Conservation (phyloP, 1,284 basidiomycete species). For the Wallemia ichthyophaga region DNA sequence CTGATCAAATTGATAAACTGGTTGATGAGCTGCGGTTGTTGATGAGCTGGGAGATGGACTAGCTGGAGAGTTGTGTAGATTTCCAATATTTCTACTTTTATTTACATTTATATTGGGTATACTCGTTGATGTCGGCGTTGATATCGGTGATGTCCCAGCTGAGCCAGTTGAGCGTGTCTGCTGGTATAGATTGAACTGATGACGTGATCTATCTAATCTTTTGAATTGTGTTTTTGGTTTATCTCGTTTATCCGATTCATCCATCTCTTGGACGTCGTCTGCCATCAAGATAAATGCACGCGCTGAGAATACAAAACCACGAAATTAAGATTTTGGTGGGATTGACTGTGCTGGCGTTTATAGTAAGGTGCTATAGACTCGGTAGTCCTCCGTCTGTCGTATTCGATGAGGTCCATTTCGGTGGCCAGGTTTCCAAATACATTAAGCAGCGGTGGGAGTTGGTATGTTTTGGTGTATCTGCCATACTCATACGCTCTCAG, state of each 20-base stretch:
- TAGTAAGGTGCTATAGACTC: not conserved
- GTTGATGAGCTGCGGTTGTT: too few relatives aligned
- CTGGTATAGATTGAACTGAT: too few relatives aligned
- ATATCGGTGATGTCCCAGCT: not conserved
- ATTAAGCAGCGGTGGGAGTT: slow-evolving; percentile 63
- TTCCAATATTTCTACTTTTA: too few relatives aligned
- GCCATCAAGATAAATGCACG: not conserved
- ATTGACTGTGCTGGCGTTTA: not conserved
- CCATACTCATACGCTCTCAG: not conserved
- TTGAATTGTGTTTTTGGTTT: not conserved
- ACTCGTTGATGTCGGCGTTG: not conserved
- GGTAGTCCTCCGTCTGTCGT: not conserved
- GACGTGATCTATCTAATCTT: too few relatives aligned
- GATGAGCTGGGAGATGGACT: too few relatives aligned
- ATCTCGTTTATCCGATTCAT: not conserved
- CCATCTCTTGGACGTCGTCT: not conserved
- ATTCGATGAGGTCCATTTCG: slow-evolving; percentile 91
- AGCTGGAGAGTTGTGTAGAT: too few relatives aligned
- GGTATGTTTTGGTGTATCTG: not conserved
- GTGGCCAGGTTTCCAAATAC: slow-evolving; percentile 67
- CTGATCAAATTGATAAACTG: not conserved
- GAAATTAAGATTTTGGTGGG: not conserved
- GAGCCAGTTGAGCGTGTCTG: not conserved
- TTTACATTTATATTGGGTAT: not conserved
- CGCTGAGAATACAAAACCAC: not conserved